These are phyloP conservation scores for Aspergillus amoenus DNA, from an alignment of 2,329 filamentous ascomycete genomes.

Conservation along the genomic window DNA sequence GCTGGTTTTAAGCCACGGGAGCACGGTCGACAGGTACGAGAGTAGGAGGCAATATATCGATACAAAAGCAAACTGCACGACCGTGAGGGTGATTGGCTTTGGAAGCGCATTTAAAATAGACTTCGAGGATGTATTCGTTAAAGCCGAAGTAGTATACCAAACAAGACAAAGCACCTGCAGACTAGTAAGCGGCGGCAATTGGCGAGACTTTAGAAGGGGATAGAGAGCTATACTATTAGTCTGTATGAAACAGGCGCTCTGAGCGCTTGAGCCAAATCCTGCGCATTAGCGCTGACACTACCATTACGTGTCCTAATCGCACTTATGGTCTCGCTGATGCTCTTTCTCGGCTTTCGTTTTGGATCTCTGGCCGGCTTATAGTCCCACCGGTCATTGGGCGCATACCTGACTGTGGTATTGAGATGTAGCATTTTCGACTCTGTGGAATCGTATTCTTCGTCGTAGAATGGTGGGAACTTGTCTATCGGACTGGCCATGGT, in stretches of 20 bases:
- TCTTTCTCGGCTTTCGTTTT: constrained; percentile 74
- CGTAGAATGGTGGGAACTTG: constrained; percentile 45
- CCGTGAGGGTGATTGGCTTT: constrained; percentile 85
- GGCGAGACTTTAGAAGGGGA: not conserved
- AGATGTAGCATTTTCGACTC: constrained; percentile 26
- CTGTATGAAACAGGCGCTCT: constrained; percentile 85
- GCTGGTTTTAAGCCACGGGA: constrained; percentile 67
- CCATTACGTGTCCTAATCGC: constrained; percentile 77
- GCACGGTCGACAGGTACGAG: constrained; percentile 70
- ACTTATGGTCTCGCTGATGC: constrained; percentile 81
- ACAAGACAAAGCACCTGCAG: constrained; percentile 76
- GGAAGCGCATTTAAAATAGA: constrained; percentile 89
- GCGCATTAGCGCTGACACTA: constrained; percentile 88
- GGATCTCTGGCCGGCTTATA: constrained; percentile 34
- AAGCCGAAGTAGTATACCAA: constrained; percentile 93
- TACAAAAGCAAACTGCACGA: constrained; percentile 92
- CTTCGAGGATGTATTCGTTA: constrained; percentile 98
- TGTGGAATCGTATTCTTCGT: constrained; percentile 33
- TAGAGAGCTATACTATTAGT: constrained; percentile 67
- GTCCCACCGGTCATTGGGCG: constrained; percentile 58
- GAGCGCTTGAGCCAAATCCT: constrained; percentile 87
- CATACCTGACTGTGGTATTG: constrained; percentile 31
- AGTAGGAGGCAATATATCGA: constrained; percentile 81
- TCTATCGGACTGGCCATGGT: constrained; percentile 38
- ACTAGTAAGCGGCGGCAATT: constrained; percentile 21